Base-by-base conservation (phyloP, 2,329 filamentous ascomycete genomes). In the Colletotrichum spinosum region DNA sequence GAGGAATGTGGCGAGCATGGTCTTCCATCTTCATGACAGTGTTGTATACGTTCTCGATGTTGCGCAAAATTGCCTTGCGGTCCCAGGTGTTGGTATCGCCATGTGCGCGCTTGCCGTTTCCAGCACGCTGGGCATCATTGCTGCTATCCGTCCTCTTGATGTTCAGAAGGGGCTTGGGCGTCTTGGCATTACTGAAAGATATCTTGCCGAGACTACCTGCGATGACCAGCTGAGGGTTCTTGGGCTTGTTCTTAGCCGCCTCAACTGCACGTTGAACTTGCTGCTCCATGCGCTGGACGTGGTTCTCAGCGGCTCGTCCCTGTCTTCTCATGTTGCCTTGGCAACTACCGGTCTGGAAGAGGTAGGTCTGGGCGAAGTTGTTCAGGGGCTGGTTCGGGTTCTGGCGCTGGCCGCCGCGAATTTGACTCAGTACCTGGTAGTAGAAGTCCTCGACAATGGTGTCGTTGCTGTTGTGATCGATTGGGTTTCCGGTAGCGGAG, bases 231-330 rank as follows among this genome's bases (percentile, higher is more conserved):
- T 97, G 94, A 74, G 97, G 97, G 75, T 97, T 97, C 84, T 99
- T 99, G 11, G 96, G 96, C 78, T 97, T 95, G 66, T 94, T 93
- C 82, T 98, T 99, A 56, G 96, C 96, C 1, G 96, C 96, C 75
- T 99, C 96, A 0, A 99, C 96, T 33, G 96, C 96, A 61, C 96
- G 90, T 76, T 97, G 95, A 11, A 99, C 97, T 78, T 99, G 96
- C 78, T 99, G 96, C 78, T 99, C 95, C 96, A 99, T 99, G 60
- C 96, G 91, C 77, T 98, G 96, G 81, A 98, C 93, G 74, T 99
- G 96, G 75, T 97, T 99, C 77, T 99, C 96, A 15, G 93, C 94
- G 48, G 91, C 93, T 65, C 93, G 88, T 67, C 90, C 89, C 70
- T 96, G 89, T 69, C 94, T 88, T 68, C 94, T 85, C 74, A 88